phyloP scores from a whole-genome alignment of 352 stramenopile species.

The Pseudoperonospora humuli region DNA sequence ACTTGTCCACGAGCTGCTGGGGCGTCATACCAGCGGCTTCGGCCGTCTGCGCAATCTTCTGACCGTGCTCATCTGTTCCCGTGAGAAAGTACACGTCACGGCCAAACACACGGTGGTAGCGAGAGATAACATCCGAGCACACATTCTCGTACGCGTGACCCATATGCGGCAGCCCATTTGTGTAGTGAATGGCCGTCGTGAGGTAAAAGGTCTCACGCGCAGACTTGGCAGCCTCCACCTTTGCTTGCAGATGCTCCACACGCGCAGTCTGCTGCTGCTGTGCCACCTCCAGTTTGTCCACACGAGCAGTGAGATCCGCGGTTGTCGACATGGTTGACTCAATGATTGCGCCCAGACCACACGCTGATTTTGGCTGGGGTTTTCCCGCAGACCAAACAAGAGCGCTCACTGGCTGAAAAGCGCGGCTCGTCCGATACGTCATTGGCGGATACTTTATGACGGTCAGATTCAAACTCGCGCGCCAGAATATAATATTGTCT shows the following conservation, averaged over 20 bases:
- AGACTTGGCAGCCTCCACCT: conserved; percentile 29
- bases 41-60: conserved; percentile 98
- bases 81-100: conserved; percentile 83
- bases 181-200: conserved; percentile 99
- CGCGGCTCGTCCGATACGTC: too few relatives aligned
- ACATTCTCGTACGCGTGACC: conserved; percentile 98
- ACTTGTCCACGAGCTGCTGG: conserved; percentile 95
- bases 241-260: conserved; percentile 22
- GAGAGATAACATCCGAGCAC: conserved; percentile 93
- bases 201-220: conserved; percentile 90
- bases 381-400: too few relatives aligned
- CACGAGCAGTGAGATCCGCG: conserved; percentile 29
- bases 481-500: too few relatives aligned
- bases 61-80: conserved; percentile 96
- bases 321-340: conserved; percentile 23
- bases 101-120: conserved; percentile 90
- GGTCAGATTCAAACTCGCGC: too few relatives aligned
- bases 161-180: conserved; percentile 95
- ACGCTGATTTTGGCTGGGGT: too few relatives aligned
- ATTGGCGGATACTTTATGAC: too few relatives aligned
- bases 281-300: conserved; percentile 35
- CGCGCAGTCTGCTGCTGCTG: conserved; percentile 38
- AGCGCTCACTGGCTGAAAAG: too few relatives aligned
- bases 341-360: too few relatives aligned
- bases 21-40: conserved; percentile 86